Conservation (phyloP, 176 grass and related monocot genomes). For the Bromus sterilis region DNA sequence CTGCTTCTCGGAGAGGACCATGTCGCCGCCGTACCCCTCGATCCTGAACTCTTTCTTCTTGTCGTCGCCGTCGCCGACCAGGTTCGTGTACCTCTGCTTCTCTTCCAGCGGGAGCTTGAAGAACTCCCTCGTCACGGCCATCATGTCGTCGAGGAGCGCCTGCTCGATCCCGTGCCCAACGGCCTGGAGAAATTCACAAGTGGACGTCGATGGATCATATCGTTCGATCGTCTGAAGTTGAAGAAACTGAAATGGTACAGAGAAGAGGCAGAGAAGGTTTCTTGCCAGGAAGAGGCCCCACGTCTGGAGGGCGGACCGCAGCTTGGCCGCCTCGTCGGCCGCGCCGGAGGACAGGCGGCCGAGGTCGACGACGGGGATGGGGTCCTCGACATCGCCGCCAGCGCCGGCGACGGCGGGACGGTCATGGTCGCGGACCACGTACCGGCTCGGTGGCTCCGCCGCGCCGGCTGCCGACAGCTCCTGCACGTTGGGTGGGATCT, state of each 20-base stretch:
- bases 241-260: neutral
- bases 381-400: neutral
- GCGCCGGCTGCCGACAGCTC: neutral
- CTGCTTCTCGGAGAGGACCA: constrained; percentile 21
- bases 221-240: neutral
- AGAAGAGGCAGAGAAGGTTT: neutral
- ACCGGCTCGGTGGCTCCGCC: constrained; percentile 3
- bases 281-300: constrained; percentile 52
- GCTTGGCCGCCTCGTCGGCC: constrained; percentile 13
- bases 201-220: neutral
- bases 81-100: constrained; percentile 52
- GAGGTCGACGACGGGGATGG: constrained; percentile 32
- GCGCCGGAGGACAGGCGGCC: neutral
- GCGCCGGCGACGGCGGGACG: neutral
- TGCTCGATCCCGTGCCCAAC: constrained; percentile 34
- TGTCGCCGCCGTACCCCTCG: constrained; percentile 53
- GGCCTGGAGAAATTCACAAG: constrained; percentile 6
- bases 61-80: constrained; percentile 30
- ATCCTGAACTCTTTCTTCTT: constrained; percentile 38
- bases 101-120: constrained; percentile 34
- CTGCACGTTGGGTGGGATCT: neutral
- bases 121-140: neutral
- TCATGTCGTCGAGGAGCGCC: constrained; percentile 13
- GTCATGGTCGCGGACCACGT: neutral
- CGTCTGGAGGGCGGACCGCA: constrained; percentile 5